A percentile compares a stretch with the other conserved stretches of the same genome.
Conservation (phyloP, 2,329 filamentous ascomycete genomes). For the Hortaea werneckii region DNA sequence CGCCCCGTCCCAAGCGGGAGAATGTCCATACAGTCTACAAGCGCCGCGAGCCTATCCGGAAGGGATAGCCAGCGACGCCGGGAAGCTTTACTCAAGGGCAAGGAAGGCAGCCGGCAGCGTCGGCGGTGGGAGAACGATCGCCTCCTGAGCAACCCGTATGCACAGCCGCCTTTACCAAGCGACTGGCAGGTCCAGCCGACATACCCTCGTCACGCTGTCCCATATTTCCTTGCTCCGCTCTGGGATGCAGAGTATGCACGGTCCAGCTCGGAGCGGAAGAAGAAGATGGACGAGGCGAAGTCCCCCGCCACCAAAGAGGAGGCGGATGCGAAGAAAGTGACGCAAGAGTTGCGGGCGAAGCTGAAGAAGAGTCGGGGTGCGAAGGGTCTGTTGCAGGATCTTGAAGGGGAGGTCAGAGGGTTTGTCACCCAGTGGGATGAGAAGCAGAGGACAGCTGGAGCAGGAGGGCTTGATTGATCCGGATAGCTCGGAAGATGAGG, state of each 20-base stretch:
- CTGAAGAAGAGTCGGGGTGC: constrained; percentile 73
- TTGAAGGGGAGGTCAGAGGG: constrained; percentile 73
- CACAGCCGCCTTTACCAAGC: constrained; percentile 64
- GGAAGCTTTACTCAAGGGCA: constrained; percentile 74
- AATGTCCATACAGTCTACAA: constrained; percentile 30
- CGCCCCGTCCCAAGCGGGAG: constrained; percentile 14
- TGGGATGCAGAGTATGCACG: constrained; percentile 57
- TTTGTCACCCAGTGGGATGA: constrained; percentile 58
- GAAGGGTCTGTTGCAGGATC: constrained; percentile 65
- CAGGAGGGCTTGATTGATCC: constrained; percentile 33
- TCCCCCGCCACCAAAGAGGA: constrained; percentile 40
- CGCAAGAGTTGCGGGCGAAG: constrained; percentile 68
- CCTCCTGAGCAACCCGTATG: constrained; percentile 77
- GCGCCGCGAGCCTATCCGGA: constrained; percentile 45
- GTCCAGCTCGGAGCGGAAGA: constrained; percentile 19
- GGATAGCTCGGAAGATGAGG: constrained; percentile 57
- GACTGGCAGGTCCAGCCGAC: constrained; percentile 82
- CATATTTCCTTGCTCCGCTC: constrained; percentile 78
- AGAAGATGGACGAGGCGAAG: constrained; percentile 34
- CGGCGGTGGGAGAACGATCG: constrained; percentile 95
- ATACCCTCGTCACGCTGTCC: constrained; percentile 65
- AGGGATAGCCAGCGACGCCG: constrained; percentile 56
- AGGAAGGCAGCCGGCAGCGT: constrained; percentile 76
- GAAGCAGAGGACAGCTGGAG: constrained; percentile 38
- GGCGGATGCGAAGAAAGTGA: constrained; percentile 46